A percentile compares a stretch with the other conserved stretches of the same genome.
phyloP scores from a whole-genome alignment of 345 rosid species.

The Excoecaria cochinchinensis region DNA sequence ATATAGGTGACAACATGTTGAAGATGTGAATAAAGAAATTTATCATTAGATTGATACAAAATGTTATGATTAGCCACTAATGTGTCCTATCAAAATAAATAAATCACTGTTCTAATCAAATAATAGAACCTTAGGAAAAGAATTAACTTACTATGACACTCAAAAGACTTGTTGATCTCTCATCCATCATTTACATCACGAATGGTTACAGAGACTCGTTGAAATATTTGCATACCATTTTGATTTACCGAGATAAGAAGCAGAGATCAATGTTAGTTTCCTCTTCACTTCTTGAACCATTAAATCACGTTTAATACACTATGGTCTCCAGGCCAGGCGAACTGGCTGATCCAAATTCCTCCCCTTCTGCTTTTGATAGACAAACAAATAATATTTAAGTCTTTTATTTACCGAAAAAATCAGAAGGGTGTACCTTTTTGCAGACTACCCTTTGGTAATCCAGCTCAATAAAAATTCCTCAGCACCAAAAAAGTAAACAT shows the following conservation, averaged over 20 bases:
- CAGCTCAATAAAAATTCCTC: constrained; percentile 26
- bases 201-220: constrained; percentile 17
- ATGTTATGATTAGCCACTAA: background rate
- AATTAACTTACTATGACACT: constrained; percentile 15
- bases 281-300: constrained; percentile 15
- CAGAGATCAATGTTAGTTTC: constrained; percentile 17
- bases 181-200: constrained; percentile 23
- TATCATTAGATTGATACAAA: background rate
- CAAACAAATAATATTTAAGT: background rate
- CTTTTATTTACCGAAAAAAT: constrained; percentile 30
- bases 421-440: constrained; percentile 17
- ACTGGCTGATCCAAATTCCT: constrained; percentile 3
- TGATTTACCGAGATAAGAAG: constrained; percentile 8
- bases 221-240: background rate
- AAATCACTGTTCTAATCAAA: constrained; percentile 10
- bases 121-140: constrained; percentile 13
- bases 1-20: background rate
- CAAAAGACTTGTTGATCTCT: constrained; percentile 13
- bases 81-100: constrained; percentile 10
- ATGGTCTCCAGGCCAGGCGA: constrained; percentile 15
- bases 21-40: background rate
- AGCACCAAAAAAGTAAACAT: constrained; percentile 18
- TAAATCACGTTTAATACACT: constrained; percentile 7
- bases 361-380: constrained; percentile 23
- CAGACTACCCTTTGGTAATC: constrained; percentile 21